These are phyloP conservation scores for Phytophthora megakarya DNA, from an alignment of 352 stramenopile species.

Conservation along the genomic window DNA sequence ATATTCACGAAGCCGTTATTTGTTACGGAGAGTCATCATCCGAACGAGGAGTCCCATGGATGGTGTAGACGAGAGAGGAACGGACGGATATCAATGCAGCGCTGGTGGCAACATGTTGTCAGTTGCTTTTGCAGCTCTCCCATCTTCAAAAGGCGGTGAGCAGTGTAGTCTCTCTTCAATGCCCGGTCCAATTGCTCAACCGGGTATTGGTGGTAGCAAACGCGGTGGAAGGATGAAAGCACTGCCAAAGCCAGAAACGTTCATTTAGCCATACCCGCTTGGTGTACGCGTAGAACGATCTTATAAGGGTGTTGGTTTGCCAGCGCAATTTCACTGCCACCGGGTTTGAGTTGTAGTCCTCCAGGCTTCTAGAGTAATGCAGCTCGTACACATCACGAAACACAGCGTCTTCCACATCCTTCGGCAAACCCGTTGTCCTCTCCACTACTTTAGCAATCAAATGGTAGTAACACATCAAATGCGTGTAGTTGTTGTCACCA, in stretches of 20 bases:
- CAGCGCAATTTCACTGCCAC: not conserved
- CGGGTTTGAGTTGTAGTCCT: not conserved
- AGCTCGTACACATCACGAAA: conserved; percentile 31
- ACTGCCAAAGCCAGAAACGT: conserved; percentile 26
- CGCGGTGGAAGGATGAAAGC: not conserved
- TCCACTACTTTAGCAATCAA: conserved; percentile 34
- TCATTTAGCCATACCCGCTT: conserved; percentile 2
- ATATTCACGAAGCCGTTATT: too few species aligned
- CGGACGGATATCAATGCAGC: too few species aligned
- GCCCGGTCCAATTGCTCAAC: too few species aligned
- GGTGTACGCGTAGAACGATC: not conserved
- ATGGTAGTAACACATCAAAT: too few species aligned
- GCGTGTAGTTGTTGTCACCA: not conserved
- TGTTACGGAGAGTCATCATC: too few species aligned
- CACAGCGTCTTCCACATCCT: not conserved
- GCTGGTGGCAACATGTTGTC: too few species aligned
- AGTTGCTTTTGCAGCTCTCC: too few species aligned
- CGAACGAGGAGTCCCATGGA: too few species aligned
- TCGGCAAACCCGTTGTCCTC: not conserved
- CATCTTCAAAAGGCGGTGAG: too few species aligned
- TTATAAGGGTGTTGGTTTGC: not conserved
- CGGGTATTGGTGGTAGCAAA: conserved; percentile 35
- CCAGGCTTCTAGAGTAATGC: not conserved
- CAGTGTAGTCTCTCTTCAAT: too few species aligned
- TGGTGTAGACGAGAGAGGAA: too few species aligned